phyloP scores from a whole-genome alignment of 2,329 filamentous ascomycete species.

The Thyridium curvatum region DNA sequence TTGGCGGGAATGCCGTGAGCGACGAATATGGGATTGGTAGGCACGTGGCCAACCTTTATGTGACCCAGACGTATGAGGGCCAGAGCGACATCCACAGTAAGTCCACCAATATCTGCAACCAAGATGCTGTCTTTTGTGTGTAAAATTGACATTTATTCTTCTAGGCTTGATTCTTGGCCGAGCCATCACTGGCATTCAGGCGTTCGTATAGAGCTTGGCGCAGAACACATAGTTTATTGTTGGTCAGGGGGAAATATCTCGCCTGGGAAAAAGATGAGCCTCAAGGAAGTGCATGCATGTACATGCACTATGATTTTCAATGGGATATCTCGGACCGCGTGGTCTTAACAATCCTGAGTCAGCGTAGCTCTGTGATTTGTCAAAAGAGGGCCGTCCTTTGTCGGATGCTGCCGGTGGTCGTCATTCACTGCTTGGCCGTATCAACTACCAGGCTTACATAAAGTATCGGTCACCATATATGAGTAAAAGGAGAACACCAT shows the following conservation, averaged over 20 bases:
- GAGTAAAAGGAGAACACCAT: too few species aligned
- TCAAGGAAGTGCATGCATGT: too few species aligned
- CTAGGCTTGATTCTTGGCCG: constrained; percentile 60
- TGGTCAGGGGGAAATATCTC: not conserved
- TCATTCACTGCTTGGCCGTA: too few species aligned
- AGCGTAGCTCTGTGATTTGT: too few species aligned
- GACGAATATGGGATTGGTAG: constrained; percentile 95
- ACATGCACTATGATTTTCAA: too few species aligned
- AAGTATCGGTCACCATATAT: too few species aligned
- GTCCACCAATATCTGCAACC: not conserved
- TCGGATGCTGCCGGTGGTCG: too few species aligned
- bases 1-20: constrained; percentile 96
- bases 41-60: constrained; percentile 93
- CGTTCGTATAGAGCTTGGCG: constrained; percentile 50
- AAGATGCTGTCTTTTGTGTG: not conserved
- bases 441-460: too few species aligned
- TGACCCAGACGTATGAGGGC: constrained; percentile 96
- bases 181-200: constrained; percentile 66
- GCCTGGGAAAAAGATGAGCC: not conserved
- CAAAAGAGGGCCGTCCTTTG: too few species aligned
- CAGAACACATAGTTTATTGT: not conserved
- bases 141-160: constrained; percentile 2
- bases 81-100: constrained; percentile 84
- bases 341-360: too few species aligned
- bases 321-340: too few species aligned